These are phyloP conservation scores for Chenopodium quinoa DNA, from an alignment of 148 eudicot species.

Conservation along the genomic window DNA sequence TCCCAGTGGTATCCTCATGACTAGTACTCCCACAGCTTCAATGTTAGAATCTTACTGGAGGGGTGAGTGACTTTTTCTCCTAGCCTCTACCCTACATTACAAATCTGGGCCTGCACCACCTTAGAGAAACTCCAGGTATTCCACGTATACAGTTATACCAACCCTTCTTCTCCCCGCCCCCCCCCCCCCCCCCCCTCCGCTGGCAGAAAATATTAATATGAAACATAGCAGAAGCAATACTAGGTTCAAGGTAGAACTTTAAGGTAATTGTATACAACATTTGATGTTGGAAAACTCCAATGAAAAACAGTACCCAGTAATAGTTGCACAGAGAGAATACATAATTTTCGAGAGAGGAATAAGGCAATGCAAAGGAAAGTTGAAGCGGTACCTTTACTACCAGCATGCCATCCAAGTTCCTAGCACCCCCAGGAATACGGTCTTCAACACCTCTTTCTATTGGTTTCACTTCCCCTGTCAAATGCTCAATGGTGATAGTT, in stretches of 20 bases:
- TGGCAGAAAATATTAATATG: no score
- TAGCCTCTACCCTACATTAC: no score
- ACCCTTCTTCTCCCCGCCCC: no score
- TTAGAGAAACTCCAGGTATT: no score
- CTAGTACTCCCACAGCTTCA: background rate
- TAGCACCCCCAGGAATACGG: conserved; percentile 92
- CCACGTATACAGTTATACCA: no score
- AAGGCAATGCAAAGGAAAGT: background rate
- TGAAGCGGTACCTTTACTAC: conserved; percentile 62
- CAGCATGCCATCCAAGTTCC: conserved; percentile 98
- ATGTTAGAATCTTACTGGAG: background rate
- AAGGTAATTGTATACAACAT: background rate
- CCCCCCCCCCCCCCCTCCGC: no score
- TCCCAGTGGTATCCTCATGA: background rate
- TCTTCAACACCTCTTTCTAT: conserved; percentile 72
- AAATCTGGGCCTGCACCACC: no score
- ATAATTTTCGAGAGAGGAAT: background rate
- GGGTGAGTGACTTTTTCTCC: no score
- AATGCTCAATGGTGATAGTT: conserved; percentile 91
- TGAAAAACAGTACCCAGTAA: background rate
- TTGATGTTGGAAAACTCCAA: background rate
- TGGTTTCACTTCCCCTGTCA: conserved; percentile 97
- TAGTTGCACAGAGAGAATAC: background rate
- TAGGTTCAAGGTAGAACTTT: background rate
- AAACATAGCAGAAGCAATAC: background rate